A percentile compares a stretch with the other conserved stretches of the same genome.
Evolutionary conservation across 352 stramenopile genomes (phyloP).

Genomic region (Phytophthora sojae): DNA sequence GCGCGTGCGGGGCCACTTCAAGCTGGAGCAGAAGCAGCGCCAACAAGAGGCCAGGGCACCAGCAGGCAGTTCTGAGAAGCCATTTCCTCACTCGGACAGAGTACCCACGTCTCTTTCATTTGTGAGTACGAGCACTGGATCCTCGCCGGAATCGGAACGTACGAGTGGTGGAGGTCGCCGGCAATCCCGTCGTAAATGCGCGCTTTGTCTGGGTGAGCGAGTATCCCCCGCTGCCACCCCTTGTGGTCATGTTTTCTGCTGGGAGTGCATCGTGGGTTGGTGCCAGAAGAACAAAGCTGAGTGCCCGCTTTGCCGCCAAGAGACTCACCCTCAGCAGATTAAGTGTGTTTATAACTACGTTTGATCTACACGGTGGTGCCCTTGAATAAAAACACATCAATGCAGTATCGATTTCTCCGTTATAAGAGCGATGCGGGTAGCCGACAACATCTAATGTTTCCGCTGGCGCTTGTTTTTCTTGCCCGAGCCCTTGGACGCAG

Average conservation of each 20-base stretch:
- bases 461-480: slow-evolving; percentile 68
- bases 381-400: slow-evolving; percentile 35
- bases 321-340: slow-evolving; percentile 90
- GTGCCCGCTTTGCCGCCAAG: slow-evolving; percentile 90
- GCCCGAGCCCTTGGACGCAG: slow-evolving; percentile 32
- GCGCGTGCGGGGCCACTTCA: slow-evolving; percentile 53
- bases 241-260: slow-evolving; percentile 93
- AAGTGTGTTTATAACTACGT: slow-evolving; percentile 93
- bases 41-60: slow-evolving; percentile 37
- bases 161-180: slow-evolving; percentile 9
- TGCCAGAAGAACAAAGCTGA: slow-evolving; percentile 93
- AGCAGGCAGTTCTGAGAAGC: slow-evolving; percentile 10
- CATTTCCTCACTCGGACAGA: slow-evolving; percentile 47
- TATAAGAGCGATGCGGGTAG: background rate
- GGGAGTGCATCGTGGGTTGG: slow-evolving; percentile 94
- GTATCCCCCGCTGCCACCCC: slow-evolving; percentile 81
- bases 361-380: slow-evolving; percentile 37
- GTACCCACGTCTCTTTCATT: slow-evolving; percentile 46
- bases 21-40: slow-evolving; percentile 54
- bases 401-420: slow-evolving; percentile 33
- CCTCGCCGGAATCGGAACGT: background rate
- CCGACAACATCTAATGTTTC: slow-evolving; percentile 46
- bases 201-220: slow-evolving; percentile 86
- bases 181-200: slow-evolving; percentile 72
- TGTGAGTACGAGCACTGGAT: background rate